These are phyloP conservation scores for Aspergillus ochraceus DNA, from an alignment of 2,329 filamentous ascomycete species.

Conservation along the genomic window DNA sequence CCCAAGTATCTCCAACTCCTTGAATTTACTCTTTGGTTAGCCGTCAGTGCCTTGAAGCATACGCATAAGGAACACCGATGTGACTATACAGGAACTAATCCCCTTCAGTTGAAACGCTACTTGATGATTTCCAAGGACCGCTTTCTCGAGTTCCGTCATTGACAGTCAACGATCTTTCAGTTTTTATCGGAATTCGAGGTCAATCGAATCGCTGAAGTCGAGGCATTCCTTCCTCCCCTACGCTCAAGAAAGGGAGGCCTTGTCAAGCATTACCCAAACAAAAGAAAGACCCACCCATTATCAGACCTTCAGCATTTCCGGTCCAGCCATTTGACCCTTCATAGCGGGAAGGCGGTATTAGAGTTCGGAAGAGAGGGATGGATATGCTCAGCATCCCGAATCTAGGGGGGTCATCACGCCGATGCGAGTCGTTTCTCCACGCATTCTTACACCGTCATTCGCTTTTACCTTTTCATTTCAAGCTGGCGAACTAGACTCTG, in stretches of 20 bases:
- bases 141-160: neutral
- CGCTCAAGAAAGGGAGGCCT: neutral
- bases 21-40: neutral
- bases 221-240: neutral
- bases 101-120: neutral
- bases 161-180: neutral
- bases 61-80: neutral
- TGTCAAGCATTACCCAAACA: neutral
- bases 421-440: too few relatives aligned
- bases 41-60: neutral
- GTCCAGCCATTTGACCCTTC: neutral
- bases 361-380: conserved; percentile 9
- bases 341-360: neutral
- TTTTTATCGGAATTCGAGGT: neutral
- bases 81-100: neutral
- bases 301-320: neutral
- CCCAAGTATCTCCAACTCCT: too few relatives aligned
- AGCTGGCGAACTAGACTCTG: neutral
- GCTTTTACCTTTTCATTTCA: neutral
- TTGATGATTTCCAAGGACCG: neutral
- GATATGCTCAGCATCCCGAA: conserved; percentile 4
- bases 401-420: conserved; percentile 12
- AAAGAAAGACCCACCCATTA: neutral
- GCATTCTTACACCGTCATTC: neutral
- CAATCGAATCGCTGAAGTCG: neutral